Conservation (phyloP, 1,284 basidiomycete genomes). For the Neolentinus lepideus region DNA sequence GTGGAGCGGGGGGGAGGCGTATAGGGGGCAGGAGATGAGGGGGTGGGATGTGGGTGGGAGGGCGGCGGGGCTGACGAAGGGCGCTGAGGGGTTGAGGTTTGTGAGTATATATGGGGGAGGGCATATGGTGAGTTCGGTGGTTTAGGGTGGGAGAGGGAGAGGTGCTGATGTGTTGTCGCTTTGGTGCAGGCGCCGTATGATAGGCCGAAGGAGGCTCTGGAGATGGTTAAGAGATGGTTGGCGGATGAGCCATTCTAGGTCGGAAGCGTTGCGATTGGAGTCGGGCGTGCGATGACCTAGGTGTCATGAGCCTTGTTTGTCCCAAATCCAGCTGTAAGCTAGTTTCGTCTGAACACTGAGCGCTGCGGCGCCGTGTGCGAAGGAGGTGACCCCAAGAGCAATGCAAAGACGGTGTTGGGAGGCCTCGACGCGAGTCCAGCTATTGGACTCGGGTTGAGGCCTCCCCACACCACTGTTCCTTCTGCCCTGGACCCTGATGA, state of each 20-base stretch:
- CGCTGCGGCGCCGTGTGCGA: too few species aligned
- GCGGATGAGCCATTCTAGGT: neutral
- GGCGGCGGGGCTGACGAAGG: constrained; percentile 50
- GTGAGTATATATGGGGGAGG: constrained; percentile 54
- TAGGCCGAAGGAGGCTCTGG: constrained; percentile 49
- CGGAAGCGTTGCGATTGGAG: too few species aligned
- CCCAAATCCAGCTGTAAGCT: too few species aligned
- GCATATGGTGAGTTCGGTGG: constrained; percentile 42
- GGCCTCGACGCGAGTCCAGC: too few species aligned
- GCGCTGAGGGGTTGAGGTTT: constrained; percentile 53
- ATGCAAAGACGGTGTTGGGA: too few species aligned
- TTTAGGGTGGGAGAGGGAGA: neutral
- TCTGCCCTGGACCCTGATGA: too few species aligned
- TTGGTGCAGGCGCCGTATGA: constrained; percentile 47
- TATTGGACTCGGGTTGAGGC: too few species aligned
- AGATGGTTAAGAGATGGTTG: constrained; percentile 47
- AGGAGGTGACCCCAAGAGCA: too few species aligned
- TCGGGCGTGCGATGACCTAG: too few species aligned
- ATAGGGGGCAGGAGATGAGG: constrained; percentile 34
- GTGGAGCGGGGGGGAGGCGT: constrained; percentile 55
- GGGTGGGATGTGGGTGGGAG: constrained; percentile 51
- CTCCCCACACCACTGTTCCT: too few species aligned
- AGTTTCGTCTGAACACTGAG: too few species aligned
- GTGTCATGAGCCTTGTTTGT: too few species aligned
- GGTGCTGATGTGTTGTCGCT: neutral